phyloP scores from a whole-genome alignment of 352 stramenopile species.

The Thraustotheca clavata region DNA sequence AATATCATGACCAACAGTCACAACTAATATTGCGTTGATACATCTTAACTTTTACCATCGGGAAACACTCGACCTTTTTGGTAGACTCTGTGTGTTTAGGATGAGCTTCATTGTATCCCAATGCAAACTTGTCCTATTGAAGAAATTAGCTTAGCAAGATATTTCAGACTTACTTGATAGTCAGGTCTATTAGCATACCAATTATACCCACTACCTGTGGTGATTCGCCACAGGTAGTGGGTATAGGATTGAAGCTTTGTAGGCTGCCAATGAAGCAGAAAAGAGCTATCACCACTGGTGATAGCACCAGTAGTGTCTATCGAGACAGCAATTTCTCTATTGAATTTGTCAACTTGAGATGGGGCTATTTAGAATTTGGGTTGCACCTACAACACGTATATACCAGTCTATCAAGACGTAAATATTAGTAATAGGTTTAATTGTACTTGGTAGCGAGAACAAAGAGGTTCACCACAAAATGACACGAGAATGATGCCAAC shows the following conservation, averaged over 20 bases:
- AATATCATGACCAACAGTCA: slow-evolving; percentile 52
- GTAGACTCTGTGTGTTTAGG: slow-evolving; percentile 29
- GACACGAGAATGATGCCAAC: slow-evolving; percentile 41
- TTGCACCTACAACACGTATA: slow-evolving; percentile 56
- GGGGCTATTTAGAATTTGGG: slow-evolving; percentile 28
- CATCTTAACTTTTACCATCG: no score
- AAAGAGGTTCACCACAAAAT: slow-evolving; percentile 38
- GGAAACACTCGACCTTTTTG: slow-evolving; percentile 42
- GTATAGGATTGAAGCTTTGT: no score
- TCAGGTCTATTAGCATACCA: slow-evolving; percentile 38
- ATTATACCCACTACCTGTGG: slow-evolving; percentile 67
- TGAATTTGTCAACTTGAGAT: slow-evolving; percentile 1
- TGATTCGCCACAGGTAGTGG: no score
- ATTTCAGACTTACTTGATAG: slow-evolving; percentile 1
- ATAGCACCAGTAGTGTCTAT: slow-evolving; percentile 41
- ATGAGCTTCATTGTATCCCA: slow-evolving; percentile 32
- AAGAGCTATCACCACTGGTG: no score
- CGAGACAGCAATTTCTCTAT: slow-evolving; percentile 45
- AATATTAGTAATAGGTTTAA: no score
- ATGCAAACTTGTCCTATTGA: no score
- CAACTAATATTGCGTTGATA: slow-evolving; percentile 27
- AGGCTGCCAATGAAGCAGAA: no score
- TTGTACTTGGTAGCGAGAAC: slow-evolving; percentile 35
- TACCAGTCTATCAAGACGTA: slow-evolving; percentile 25
- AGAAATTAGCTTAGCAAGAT: no score